Evolutionary conservation across 306 rosid species (phyloP).

Genomic region (Arachis stenosperma): DNA sequence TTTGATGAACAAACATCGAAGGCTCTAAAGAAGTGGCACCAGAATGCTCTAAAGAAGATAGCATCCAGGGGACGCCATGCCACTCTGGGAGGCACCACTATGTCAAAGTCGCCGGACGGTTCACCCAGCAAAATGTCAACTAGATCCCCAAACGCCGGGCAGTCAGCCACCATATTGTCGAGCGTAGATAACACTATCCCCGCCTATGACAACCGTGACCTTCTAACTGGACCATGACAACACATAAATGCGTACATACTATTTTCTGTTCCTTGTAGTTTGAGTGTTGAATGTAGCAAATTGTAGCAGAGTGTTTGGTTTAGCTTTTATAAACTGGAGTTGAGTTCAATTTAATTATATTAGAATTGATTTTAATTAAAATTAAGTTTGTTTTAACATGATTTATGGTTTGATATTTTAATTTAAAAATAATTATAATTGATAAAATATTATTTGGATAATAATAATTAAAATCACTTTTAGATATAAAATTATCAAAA

Average conservation of each 20-base stretch:
- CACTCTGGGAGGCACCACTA: constrained; percentile 41
- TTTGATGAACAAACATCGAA: constrained; percentile 92
- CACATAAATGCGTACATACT: no score
- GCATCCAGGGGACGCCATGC: constrained; percentile 28
- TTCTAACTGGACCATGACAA: constrained; percentile 44
- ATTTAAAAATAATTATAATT: no score
- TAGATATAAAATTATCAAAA: no score
- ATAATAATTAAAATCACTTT: no score
- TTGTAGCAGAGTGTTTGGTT: background rate
- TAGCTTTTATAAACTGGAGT: no score
- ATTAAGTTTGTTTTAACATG: no score
- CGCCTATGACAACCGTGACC: constrained; percentile 30
- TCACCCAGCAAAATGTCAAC: constrained; percentile 17
- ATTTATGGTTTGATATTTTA: no score
- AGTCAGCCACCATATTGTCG: constrained; percentile 31
- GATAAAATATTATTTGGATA: no score
- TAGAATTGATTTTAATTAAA: no score
- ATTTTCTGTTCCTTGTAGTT: background rate
- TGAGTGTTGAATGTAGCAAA: constrained; percentile 33
- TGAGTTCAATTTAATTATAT: no score
- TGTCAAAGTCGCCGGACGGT: background rate
- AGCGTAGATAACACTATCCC: constrained; percentile 33
- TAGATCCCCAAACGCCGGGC: background rate
- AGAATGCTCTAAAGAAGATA: constrained; percentile 71
- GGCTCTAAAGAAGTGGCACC: constrained; percentile 80